phyloP scores from a whole-genome alignment of 1,284 basidiomycete genomes.

The Rhodotorula sp. region DNA sequence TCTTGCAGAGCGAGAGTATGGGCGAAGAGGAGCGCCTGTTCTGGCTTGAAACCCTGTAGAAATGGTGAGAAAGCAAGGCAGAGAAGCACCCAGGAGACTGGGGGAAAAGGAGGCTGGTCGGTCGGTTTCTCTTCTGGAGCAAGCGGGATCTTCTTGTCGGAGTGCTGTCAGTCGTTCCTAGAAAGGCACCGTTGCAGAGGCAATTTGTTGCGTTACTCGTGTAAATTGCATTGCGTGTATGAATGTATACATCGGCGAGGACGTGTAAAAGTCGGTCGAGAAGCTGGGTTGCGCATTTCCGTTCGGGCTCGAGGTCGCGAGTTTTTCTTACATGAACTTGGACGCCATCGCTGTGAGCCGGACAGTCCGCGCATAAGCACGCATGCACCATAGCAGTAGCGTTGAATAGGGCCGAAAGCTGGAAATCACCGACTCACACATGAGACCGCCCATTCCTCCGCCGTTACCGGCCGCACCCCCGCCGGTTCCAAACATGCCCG shows the following conservation, averaged over 20 bases:
- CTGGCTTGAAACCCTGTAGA: not conserved
- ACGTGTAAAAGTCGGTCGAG: too few species aligned
- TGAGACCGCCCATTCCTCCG: constrained; percentile 11
- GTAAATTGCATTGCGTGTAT: too few species aligned
- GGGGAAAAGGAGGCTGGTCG: not conserved
- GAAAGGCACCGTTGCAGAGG: too few species aligned
- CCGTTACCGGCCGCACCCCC: not conserved
- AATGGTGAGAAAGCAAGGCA: too few species aligned
- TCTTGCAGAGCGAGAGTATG: too few species aligned
- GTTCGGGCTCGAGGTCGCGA: not conserved
- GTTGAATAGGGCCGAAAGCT: not conserved
- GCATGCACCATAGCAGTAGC: too few species aligned
- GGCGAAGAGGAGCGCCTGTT: not conserved
- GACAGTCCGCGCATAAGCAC: not conserved
- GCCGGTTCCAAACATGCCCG: constrained; percentile 18
- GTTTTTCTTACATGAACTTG: constrained; percentile 17
- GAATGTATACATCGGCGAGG: too few species aligned
- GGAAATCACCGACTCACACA: not conserved
- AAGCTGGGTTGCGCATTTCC: too few species aligned
- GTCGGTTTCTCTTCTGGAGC: too few species aligned
- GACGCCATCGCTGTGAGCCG: constrained; percentile 3
- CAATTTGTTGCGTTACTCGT: too few species aligned
- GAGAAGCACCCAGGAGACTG: not conserved
- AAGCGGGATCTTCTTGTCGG: not conserved
- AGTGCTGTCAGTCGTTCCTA: too few species aligned